These are phyloP conservation scores for Nannochloris sp. DNA, from an alignment of 139 green algal species.

Conservation along the genomic window DNA sequence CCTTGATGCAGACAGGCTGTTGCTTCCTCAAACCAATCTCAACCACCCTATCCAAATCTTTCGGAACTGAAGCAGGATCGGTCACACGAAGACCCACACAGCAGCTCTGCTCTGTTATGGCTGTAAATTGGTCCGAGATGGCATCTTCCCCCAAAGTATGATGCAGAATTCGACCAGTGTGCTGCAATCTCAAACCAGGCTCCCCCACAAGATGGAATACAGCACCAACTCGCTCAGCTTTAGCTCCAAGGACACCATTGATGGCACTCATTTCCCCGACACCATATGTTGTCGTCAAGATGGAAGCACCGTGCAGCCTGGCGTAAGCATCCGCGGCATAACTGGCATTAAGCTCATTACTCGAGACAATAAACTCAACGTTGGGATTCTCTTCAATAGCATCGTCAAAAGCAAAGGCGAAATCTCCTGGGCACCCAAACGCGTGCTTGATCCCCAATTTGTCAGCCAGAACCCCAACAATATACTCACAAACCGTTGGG, in stretches of 20 bases:
- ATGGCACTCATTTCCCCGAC: conserved; percentile 46
- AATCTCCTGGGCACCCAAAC: conserved; percentile 12
- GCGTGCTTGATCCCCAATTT: conserved; percentile 9
- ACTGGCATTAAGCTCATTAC: conserved; percentile 75
- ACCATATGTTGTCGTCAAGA: conserved; percentile 57
- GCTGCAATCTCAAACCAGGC: conserved; percentile 55
- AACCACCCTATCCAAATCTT: conserved; percentile 13
- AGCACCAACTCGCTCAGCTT: conserved; percentile 43
- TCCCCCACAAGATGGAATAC: conserved; percentile 47
- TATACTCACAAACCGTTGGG: conserved; percentile 5
- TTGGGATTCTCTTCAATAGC: conserved; percentile 5
- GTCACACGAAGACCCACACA: conserved; percentile 2
- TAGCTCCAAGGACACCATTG: conserved; percentile 41
- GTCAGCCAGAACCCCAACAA: conserved; percentile 1
- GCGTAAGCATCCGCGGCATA: conserved; percentile 78
- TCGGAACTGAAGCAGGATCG: background rate
- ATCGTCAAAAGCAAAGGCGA: conserved; percentile 10
- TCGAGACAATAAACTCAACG: background rate
- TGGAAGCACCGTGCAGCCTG: conserved; percentile 44
- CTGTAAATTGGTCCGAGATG: background rate
- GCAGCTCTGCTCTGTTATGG: background rate
- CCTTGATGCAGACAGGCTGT: conserved; percentile 1
- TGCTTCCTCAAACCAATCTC: background rate
- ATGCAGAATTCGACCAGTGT: conserved; percentile 58
- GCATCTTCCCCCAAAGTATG: conserved; percentile 49